A percentile compares a stretch with the other conserved stretches of the same genome.
Evolutionary conservation across 1,284 basidiomycete species (phyloP).

Genomic region (Lentinula novae-zelandiae): DNA sequence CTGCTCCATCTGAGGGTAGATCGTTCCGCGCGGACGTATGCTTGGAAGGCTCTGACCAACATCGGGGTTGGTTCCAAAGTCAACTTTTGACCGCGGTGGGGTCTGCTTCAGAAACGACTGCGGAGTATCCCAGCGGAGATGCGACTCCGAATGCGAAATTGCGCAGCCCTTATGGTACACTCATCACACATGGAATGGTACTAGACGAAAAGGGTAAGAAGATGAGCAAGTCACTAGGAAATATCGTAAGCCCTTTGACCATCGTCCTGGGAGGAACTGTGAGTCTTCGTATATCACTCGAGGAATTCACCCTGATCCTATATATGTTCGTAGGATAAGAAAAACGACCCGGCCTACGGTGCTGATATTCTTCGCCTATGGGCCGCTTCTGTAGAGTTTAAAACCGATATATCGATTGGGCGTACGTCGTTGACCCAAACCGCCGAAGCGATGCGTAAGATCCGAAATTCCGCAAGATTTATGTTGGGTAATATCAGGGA

Average conservation of each 20-base stretch:
- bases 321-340: conserved; percentile 49
- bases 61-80: conserved; percentile 99
- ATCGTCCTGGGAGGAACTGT: conserved; percentile 82
- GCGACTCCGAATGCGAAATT: conserved; percentile 2
- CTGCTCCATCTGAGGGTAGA: conserved; percentile 28
- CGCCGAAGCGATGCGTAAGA: conserved; percentile 78
- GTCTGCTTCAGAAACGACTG: conserved; percentile 22
- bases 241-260: conserved; percentile 83
- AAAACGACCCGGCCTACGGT: conserved; percentile 77
- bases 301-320: neutral
- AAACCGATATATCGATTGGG: conserved; percentile 86
- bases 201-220: conserved; percentile 90
- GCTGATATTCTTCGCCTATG: conserved; percentile 88
- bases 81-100: conserved; percentile 84
- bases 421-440: conserved; percentile 76
- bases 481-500: conserved; percentile 78
- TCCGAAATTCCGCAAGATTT: conserved; percentile 89
- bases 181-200: conserved; percentile 98
- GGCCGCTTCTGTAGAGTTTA: conserved; percentile 91
- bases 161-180: conserved; percentile 70
- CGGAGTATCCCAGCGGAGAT: conserved; percentile 19
- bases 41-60: conserved; percentile 96
- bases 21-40: conserved; percentile 78
- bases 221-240: conserved; percentile 98
- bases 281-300: conserved; percentile 22